Evolutionary conservation across 2,329 filamentous ascomycete genomes (phyloP).

Genomic region (Nannizziopsis barbatae): DNA sequence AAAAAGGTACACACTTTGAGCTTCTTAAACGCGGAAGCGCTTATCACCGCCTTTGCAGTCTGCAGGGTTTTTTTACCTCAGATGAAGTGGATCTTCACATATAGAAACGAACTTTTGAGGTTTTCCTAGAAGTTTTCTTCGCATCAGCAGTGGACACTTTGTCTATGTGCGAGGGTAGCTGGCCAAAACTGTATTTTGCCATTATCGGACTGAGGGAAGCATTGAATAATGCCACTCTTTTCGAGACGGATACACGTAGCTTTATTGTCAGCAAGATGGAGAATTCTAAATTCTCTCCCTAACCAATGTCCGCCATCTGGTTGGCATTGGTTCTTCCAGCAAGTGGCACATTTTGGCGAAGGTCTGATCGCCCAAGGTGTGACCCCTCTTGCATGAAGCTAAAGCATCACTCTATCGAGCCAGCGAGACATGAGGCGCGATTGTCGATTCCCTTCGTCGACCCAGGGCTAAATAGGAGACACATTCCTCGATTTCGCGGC

Average conservation of each 20-base stretch:
- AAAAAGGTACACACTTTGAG: constrained; percentile 49
- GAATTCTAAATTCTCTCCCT: constrained; percentile 8
- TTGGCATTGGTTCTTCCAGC: not conserved
- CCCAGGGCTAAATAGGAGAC: constrained; percentile 1
- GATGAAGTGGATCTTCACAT: too few species aligned
- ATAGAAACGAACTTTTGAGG: too few species aligned
- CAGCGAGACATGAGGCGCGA: not conserved
- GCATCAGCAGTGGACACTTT: too few species aligned
- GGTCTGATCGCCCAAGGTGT: not conserved
- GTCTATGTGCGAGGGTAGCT: too few species aligned
- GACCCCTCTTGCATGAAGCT: constrained; percentile 2
- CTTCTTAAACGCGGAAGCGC: constrained; percentile 30
- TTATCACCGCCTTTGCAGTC: too few species aligned
- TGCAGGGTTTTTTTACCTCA: too few species aligned
- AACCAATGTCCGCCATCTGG: not conserved
- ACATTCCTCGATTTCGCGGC: not conserved
- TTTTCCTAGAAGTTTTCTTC: too few species aligned
- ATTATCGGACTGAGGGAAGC: too few species aligned
- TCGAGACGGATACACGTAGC: too few species aligned
- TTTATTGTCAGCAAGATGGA: too few species aligned
- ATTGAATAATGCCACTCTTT: too few species aligned
- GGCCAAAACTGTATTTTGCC: too few species aligned
- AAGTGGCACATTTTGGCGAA: not conserved
- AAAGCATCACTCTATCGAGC: not conserved
- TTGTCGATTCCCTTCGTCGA: not conserved